A percentile compares a stretch with the other conserved stretches of the same genome.
Evolutionary conservation across 1,139 yeast species (phyloP).

Genomic region (Yamadazyma spencermartinsiae): DNA sequence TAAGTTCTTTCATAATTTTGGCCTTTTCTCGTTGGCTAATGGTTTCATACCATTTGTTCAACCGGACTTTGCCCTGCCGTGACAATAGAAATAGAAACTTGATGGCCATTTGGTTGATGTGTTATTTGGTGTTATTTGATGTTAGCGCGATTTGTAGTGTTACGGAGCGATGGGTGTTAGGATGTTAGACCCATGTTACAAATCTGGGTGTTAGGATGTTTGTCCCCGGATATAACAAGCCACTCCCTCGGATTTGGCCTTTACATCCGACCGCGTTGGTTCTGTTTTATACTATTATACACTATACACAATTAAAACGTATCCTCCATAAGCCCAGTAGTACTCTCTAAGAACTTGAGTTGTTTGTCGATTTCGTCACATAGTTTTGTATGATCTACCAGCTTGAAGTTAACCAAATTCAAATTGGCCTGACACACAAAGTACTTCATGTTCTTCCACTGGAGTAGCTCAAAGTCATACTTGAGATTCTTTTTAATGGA

Average conservation of each 20-base stretch:
- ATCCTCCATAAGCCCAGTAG: conserved; percentile 23
- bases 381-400: conserved; percentile 42
- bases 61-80: conserved; percentile 91
- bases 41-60: conserved; percentile 91
- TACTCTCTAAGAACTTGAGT: conserved; percentile 37
- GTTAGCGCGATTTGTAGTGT: background rate
- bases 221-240: no score
- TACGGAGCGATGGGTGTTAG: no score
- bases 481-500: conserved; percentile 52
- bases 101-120: conserved; percentile 53
- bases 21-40: conserved; percentile 79
- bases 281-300: no score
- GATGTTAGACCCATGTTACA: no score
- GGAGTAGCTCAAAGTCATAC: conserved; percentile 59
- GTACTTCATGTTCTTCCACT: conserved; percentile 61
- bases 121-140: background rate
- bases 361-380: conserved; percentile 53
- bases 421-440: conserved; percentile 56
- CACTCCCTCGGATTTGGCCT: no score
- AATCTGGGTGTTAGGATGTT: no score
- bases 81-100: conserved; percentile 80
- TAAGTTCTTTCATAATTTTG: conserved; percentile 79
- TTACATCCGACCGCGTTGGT: no score
- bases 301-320: conserved; percentile 9
- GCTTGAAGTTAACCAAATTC: conserved; percentile 44